Percentiles rank a stretch among this genome's conserved stretches.
Evolutionary conservation across 2,329 filamentous ascomycete genomes (phyloP).

Genomic region (Xylaria sp.): DNA sequence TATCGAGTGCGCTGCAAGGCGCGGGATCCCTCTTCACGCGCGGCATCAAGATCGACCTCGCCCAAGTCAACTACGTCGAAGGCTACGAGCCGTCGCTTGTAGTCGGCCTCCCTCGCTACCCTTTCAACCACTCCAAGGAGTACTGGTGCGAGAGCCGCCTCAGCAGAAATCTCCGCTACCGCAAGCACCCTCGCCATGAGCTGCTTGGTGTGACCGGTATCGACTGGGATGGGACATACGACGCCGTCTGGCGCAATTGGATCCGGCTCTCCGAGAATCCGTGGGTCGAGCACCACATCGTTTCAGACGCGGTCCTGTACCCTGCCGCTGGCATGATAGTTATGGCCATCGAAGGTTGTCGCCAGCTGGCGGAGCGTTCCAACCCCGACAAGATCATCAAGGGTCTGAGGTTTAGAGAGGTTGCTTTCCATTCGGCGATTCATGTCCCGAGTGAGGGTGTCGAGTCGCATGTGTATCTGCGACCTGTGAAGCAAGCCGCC

Average conservation of each 20-base stretch:
- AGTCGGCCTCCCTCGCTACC: conserved; percentile 39
- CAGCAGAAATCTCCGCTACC: conserved; percentile 35
- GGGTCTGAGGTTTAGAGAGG: conserved; percentile 32
- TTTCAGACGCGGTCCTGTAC: conserved; percentile 40
- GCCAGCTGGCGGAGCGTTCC: conserved; percentile 31
- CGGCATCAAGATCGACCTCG: conserved; percentile 26
- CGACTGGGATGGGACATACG: conserved; percentile 34
- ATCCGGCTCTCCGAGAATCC: conserved; percentile 40
- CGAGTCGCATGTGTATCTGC: conserved; percentile 31
- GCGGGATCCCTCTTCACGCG: conserved; percentile 30
- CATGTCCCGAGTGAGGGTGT: conserved; percentile 29
- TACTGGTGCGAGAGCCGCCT: conserved; percentile 43
- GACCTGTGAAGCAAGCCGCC: conserved; percentile 25
- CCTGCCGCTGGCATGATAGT: conserved; percentile 45
- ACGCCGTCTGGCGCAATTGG: conserved; percentile 43
- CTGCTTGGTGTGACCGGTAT: conserved; percentile 39
- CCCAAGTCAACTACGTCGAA: conserved; percentile 10
- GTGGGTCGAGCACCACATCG: conserved; percentile 45
- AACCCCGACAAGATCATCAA: conserved; percentile 24
- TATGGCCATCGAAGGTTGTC: conserved; percentile 44
- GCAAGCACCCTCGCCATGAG: conserved; percentile 37
- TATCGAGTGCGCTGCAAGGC: conserved; percentile 9
- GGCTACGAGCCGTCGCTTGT: conserved; percentile 18
- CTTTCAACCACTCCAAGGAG: conserved; percentile 38
- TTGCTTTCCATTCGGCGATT: conserved; percentile 32